phyloP scores from a whole-genome alignment of 2,329 filamentous ascomycete species.

The Aspergillus spinulosporus region DNA sequence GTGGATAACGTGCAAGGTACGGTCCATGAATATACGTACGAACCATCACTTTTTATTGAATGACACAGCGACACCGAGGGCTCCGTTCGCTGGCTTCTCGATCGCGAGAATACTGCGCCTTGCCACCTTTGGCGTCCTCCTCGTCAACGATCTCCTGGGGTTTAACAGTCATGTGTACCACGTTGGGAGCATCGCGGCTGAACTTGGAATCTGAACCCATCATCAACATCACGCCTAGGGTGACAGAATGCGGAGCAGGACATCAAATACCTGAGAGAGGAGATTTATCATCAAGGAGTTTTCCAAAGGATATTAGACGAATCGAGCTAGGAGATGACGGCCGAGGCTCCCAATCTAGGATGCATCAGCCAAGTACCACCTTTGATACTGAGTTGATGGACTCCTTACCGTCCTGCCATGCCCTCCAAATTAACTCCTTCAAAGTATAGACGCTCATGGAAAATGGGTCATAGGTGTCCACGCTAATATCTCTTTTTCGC shows the following conservation, averaged over 20 bases:
- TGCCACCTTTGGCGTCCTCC: slow-evolving; percentile 69
- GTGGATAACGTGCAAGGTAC: neutral
- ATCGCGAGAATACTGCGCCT: slow-evolving; percentile 52
- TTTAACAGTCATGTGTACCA: slow-evolving; percentile 92
- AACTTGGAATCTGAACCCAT: slow-evolving; percentile 71
- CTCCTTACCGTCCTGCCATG: slow-evolving; percentile 73
- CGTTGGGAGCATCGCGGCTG: slow-evolving; percentile 71
- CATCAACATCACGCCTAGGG: slow-evolving; percentile 12
- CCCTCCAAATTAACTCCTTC: slow-evolving; percentile 88
- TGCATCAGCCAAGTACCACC: slow-evolving; percentile 9
- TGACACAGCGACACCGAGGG: slow-evolving; percentile 65
- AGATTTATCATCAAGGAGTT: slow-evolving; percentile 85
- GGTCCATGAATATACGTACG: neutral
- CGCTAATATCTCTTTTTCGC: slow-evolving; percentile 72
- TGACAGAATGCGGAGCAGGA: neutral
- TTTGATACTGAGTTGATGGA: neutral
- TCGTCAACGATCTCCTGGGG: slow-evolving; percentile 82
- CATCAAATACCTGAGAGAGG: slow-evolving; percentile 71
- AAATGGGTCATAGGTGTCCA: slow-evolving; percentile 78
- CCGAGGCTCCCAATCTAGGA: slow-evolving; percentile 75
- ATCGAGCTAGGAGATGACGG: slow-evolving; percentile 87
- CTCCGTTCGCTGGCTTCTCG: slow-evolving; percentile 57
- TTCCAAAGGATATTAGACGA: slow-evolving; percentile 86
- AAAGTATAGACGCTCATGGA: slow-evolving; percentile 90
- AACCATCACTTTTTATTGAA: slow-evolving; percentile 48